Percentiles rank a stretch among this genome's conserved stretches.
phyloP scores from a whole-genome alignment of 345 rosid species.

The Psidium friedrichsthalianum region DNA sequence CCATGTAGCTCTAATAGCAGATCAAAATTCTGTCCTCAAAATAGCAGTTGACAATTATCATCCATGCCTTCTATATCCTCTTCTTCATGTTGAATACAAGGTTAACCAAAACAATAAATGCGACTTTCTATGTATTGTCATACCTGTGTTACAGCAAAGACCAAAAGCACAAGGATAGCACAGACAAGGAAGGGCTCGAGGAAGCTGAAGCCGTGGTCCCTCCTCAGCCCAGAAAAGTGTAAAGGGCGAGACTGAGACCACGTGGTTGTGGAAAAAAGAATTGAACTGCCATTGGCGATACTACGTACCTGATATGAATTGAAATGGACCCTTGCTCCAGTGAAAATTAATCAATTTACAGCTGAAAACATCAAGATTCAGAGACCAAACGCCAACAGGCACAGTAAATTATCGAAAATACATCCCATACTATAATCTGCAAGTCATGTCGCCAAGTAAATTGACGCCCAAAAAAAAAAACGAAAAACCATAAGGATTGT shows the following conservation, averaged over 20 bases:
- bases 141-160: constrained; percentile 56
- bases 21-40: background rate
- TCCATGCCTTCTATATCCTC: background rate
- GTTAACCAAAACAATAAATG: no score
- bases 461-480: no score
- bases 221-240: constrained; percentile 41
- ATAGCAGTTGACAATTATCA: background rate
- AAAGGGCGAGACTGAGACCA: constrained; percentile 33
- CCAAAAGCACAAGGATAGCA: constrained; percentile 18
- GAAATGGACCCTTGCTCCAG: background rate
- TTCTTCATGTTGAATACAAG: background rate
- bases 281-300: background rate
- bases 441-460: no score
- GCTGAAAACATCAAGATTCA: background rate
- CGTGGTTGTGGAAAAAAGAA: constrained; percentile 2
- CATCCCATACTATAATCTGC: no score
- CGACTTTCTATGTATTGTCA: no score
- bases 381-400: background rate
- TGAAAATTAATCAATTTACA: background rate
- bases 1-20: no score
- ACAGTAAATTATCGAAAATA: background rate
- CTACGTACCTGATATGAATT: background rate
- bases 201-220: constrained; percentile 32
- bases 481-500: no score
- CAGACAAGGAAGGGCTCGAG: constrained; percentile 39